These are phyloP conservation scores for Kwoniella sp. DNA, from an alignment of 768 basidiomycete species.

Conservation along the genomic window DNA sequence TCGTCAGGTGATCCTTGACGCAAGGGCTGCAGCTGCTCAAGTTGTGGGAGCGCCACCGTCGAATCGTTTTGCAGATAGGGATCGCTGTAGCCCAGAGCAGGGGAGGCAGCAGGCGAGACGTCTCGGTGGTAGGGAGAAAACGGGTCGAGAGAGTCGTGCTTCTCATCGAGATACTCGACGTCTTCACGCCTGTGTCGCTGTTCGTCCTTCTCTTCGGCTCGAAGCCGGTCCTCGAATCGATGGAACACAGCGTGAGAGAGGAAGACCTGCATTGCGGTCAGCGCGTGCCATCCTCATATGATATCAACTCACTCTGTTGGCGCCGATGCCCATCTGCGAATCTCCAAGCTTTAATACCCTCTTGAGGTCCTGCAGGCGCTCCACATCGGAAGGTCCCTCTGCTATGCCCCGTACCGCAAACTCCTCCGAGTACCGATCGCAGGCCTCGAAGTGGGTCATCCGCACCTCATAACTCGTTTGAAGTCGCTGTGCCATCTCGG, in stretches of 20 bases:
- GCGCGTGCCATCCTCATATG: not conserved
- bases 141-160: conserved; percentile 53
- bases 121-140: conserved; percentile 46
- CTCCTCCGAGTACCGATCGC: conserved; percentile 71
- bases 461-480: conserved; percentile 72
- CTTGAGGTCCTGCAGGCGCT: conserved; percentile 43
- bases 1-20: conserved; percentile 73
- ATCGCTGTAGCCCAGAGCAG: conserved; percentile 31
- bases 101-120: conserved; percentile 30
- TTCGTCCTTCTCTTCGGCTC: conserved; percentile 78
- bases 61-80: conserved; percentile 53
- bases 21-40: conserved; percentile 75
- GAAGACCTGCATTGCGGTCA: conserved; percentile 63
- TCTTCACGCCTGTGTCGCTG: conserved; percentile 65
- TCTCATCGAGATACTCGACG: conserved; percentile 52
- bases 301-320: conserved; percentile 64
- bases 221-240: conserved; percentile 76
- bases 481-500: conserved; percentile 68
- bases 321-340: conserved; percentile 72
- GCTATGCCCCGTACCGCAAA: conserved; percentile 58
- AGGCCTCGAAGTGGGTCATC: conserved; percentile 81
- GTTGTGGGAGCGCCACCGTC: conserved; percentile 73
- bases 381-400: conserved; percentile 62
- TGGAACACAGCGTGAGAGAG: conserved; percentile 82
- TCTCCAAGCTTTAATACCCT: conserved; percentile 57